Base-by-base conservation (phyloP, 73 alveolate genomes). In the Paramecium pentaurelia region DNA sequence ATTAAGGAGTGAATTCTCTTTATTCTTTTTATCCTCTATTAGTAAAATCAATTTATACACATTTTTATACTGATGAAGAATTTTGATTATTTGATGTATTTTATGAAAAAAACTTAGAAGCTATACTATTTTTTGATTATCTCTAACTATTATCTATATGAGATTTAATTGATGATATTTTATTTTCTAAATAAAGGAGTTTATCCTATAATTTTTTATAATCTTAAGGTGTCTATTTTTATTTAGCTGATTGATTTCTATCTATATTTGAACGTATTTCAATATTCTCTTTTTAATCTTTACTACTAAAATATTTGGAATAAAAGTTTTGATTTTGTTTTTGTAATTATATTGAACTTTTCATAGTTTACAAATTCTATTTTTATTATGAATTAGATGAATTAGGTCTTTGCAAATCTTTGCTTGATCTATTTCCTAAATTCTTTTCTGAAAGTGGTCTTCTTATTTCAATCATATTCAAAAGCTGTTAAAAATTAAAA, bases 391-490 rank as follows among this genome's bases (percentile, higher is more conserved):
- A 42, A 64, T 64, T 64, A 22, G 77, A 45, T 49, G 91, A 80
- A 80, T 36, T 80, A 3, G 91, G 91, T 80, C 91, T 34, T 36
- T 80, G n/a, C 8, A 44, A 36, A 12, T 80, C 91, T 64, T 47
- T 45, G 10, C 58, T 80, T 27, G 71, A 42, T 49, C 91, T 40
- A 80, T 80, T 34, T 18, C 91, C 91, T 10, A 80, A 47, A 80
- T 80, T 80, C 91, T 80, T 80, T 36, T 80, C 91, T 27, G 77
- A 45, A 4, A 80, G 75, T 20, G 91, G 91, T 20, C 91, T 22
- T 47, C 91, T 0, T 22, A 80, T 80, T 47, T 80, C 91, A 49
- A 44, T 42, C 91, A 80, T 80, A 40, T 47, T 37, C 37, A 37
- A 32, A 44, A 80, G 58, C 91, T 34, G 91, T 80, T 32, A 80